Base-by-base conservation (phyloP, 257 asterid genomes). In the Lavandula angustifolia region DNA sequence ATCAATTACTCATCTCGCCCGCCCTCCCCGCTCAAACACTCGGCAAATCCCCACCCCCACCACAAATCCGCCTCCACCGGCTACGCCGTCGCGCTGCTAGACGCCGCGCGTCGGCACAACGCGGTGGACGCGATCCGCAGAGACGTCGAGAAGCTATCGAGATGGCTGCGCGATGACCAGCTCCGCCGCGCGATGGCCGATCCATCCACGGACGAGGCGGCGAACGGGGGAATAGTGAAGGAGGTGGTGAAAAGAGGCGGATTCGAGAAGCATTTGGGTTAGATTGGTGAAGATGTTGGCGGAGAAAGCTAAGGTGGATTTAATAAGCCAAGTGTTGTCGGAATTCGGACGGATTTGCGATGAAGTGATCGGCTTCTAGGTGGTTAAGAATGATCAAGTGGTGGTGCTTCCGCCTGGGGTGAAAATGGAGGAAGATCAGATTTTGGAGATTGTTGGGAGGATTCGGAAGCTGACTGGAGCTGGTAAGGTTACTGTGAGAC, bases 51-150 rank as follows among this genome's bases (percentile, higher is more conserved):
- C 12, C 47, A 3, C 3, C 5, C 14, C 10, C 44, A 40, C 3
- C 47, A 9, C 3, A 11, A 37, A 37, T 58, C 59, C 78, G 69
- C 85, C 5, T 73, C 85, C 71, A 75, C 81, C 32, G 91, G 91
- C 55, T 84, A 84, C 42, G 91, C 91, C 35, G 82, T 76, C 10
- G 87, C 91, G 2, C 84, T 84, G 27, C 42, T 84, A n/a, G 91
- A 81, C 32, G 41, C 47, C n/a, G 84, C 81, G 6, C 75, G 73
- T 5, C 31, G 53, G 52, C 76, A 57, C 71, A 37, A 69, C 67
- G 71, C 62, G 16, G 78, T 75, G 1, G 78, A 68, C 37, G 71
- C 68, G 9, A 75, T 81, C 27, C 50, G 44, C 35, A 62, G 74
- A 33, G 91, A 84, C 10, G 84, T 71, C 6, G 56, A 32, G 58